These are phyloP conservation scores for Amaranthus tricolor DNA, from an alignment of 179 eudicot genomes.

Conservation along the genomic window DNA sequence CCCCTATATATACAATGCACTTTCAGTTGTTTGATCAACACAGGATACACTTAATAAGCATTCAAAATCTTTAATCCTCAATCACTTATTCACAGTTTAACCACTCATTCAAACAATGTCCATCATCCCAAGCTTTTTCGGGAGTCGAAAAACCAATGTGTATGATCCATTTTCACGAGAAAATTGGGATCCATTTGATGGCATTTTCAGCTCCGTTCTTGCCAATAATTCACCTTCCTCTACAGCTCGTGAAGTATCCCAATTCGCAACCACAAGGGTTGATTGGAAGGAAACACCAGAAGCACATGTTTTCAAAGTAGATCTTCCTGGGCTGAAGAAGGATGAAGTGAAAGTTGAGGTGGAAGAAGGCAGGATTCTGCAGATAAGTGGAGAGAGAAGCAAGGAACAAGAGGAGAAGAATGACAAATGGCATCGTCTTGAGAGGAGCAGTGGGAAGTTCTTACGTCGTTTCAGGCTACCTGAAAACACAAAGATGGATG, in stretches of 20 bases:
- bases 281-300: constrained; percentile 42
- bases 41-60: not conserved
- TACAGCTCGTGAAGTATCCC: constrained; percentile 26
- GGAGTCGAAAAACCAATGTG: constrained; percentile 32
- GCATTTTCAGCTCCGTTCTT: constrained; percentile 18
- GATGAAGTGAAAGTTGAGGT: constrained; percentile 41
- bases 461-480: constrained; percentile 38
- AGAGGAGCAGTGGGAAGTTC: constrained; percentile 42
- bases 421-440: constrained; percentile 37
- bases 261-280: constrained; percentile 27
- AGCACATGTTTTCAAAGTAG: constrained; percentile 34
- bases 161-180: constrained; percentile 38
- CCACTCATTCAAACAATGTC: constrained; percentile 13
- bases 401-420: constrained; percentile 38
- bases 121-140: constrained; percentile 36
- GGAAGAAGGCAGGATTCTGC: constrained; percentile 38
- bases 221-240: constrained; percentile 21
- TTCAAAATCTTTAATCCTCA: not conserved
- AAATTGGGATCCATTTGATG: constrained; percentile 35
- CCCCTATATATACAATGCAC: constrained; percentile 24
- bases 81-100: not conserved
- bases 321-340: constrained; percentile 42
- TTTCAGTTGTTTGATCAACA: not conserved
- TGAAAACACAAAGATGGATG: constrained; percentile 38
- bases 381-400: constrained; percentile 41